These are phyloP conservation scores for Yamadazyma olivae DNA, from an alignment of 805 yeast species.

Conservation along the genomic window DNA sequence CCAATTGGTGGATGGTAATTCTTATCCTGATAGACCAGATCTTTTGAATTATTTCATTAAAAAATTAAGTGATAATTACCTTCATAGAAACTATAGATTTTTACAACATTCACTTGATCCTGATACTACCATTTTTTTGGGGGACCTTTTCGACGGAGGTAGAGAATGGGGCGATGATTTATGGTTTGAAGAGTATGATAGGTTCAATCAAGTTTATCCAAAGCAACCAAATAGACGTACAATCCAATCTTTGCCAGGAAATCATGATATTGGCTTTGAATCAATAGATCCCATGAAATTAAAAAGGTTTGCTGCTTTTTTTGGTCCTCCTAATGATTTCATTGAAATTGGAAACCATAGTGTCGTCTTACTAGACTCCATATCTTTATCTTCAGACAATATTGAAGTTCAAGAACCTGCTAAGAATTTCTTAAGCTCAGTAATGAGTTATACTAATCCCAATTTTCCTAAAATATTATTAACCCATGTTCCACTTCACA, in stretches of 20 bases:
- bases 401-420: conserved; percentile 49
- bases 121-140: conserved; percentile 73
- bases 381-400: conserved; percentile 57
- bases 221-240: conserved; percentile 42
- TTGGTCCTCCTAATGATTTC: conserved; percentile 66
- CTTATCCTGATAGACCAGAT: conserved; percentile 72
- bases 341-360: conserved; percentile 69
- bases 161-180: conserved; percentile 68
- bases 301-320: conserved; percentile 63
- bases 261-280: conserved; percentile 96
- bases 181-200: conserved; percentile 67
- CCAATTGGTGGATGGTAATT: conserved; percentile 83
- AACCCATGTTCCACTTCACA: conserved; percentile 83
- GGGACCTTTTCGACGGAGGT: conserved; percentile 95
- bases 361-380: conserved; percentile 71
- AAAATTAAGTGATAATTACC: conserved; percentile 70
- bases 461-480: conserved; percentile 63
- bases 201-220: conserved; percentile 71
- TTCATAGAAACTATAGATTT: conserved; percentile 68
- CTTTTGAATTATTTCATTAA: conserved; percentile 53
- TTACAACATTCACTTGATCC: conserved; percentile 63
- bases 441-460: conserved; percentile 22
- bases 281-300: conserved; percentile 56
- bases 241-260: conserved; percentile 65
- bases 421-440: conserved; percentile 44